Base-by-base conservation (phyloP, 768 basidiomycete species). In the Mycena latifolia region DNA sequence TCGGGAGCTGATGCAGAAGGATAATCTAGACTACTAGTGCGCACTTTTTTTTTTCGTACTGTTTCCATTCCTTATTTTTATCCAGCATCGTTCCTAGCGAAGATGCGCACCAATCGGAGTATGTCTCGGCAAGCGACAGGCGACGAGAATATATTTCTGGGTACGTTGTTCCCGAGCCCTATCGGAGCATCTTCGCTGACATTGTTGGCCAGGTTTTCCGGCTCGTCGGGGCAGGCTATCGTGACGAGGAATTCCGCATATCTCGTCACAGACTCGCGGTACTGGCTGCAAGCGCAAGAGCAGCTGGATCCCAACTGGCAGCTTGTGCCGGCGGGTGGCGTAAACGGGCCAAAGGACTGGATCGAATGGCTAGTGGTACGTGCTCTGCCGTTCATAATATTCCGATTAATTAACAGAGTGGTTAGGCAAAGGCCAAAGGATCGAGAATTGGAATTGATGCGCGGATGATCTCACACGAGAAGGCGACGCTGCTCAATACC, bases 91-190 rank as follows among this genome's bases (percentile, higher is more conserved):
- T 95, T 51, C 93, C 93, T 3, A 88, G 85, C 37, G 92, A 93
- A 76, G 94, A 95, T 73, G 90, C 92, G 7, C 94, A 95, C 74
- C 86, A 87, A 55, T 93, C 93, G 0, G 94, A 95, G 76, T 94
- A 93, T 65, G 90, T 94, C 27, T 87, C 92, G 20, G 76, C 84
- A 9, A 87, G 88, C 63, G 94, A 95, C 76, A 91, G 91, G 75
- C 87, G 94, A 52, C 81, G 91, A 59, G 86, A 93, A 73, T 95
- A 87, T 80, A 87, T 95, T 55, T 89, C 90, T 47, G 91, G 90
- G 91, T 92, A 74, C 41, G 51, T 55, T 43, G 63, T 14, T 60
- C 31, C 35, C 47, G 31, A 53, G 62, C n/a, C 43, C 31, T 53
- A 25, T 56, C 46, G 24, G 25, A 28, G 35, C 43, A 22, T 31